These are phyloP conservation scores for Aphelidium insulamus DNA, from an alignment of 371 early-diverging fungal species.

Conservation along the genomic window DNA sequence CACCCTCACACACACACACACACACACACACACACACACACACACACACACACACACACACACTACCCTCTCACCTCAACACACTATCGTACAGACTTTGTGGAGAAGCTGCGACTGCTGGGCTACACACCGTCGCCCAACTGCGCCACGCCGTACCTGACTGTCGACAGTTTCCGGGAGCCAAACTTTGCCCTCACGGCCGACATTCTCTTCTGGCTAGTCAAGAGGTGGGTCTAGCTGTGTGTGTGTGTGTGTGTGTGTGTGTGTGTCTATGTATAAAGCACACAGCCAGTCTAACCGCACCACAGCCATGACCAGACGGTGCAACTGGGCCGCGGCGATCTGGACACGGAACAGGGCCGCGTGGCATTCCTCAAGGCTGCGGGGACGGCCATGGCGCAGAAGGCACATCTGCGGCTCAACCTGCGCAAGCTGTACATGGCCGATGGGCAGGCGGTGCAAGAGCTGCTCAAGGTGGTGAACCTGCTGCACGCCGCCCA, in stretches of 20 bases:
- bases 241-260: neutral
- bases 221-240: constrained; percentile 10
- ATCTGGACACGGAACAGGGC: constrained; percentile 14
- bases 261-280: neutral
- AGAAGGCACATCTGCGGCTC: constrained; percentile 16
- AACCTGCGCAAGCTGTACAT: constrained; percentile 21
- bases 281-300: too few relatives aligned
- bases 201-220: constrained; percentile 18
- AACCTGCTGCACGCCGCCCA: constrained; percentile 12
- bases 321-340: constrained; percentile 8
- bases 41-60: too few relatives aligned
- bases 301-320: constrained; percentile 16
- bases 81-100: constrained; percentile 11
- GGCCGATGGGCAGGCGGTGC: constrained; percentile 20
- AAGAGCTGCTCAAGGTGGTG: constrained; percentile 16
- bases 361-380: constrained; percentile 17
- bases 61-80: too few relatives aligned
- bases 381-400: constrained; percentile 5
- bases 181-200: constrained; percentile 19
- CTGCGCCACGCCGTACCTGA: constrained; percentile 9
- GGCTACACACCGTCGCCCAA: too few relatives aligned
- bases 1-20: too few relatives aligned
- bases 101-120: constrained; percentile 17
- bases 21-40: too few relatives aligned
- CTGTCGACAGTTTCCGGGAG: constrained; percentile 17